Percentiles rank a stretch among this genome's conserved stretches.
phyloP scores from a whole-genome alignment of 1,139 yeast genomes.

The Groenewaldozyma auringiensis region DNA sequence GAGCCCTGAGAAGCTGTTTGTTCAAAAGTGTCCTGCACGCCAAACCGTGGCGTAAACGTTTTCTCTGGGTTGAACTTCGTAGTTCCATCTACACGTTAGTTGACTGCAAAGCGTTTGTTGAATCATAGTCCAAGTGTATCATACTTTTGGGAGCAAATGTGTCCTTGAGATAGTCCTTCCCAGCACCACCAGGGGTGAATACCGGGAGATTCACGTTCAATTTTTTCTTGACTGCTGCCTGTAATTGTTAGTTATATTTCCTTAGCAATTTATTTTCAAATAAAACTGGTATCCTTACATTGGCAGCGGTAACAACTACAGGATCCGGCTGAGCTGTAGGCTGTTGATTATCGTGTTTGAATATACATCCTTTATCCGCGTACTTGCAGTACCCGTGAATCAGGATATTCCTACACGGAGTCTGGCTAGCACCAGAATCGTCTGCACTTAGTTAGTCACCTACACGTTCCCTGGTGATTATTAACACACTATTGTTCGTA shows the following conservation, averaged over 20 bases:
- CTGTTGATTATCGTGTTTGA: conserved; percentile 46
- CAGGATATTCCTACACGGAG: conserved; percentile 76
- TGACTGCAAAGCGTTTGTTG: no score
- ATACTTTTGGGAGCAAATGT: conserved; percentile 44
- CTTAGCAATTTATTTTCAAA: no score
- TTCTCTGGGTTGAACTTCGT: conserved; percentile 14
- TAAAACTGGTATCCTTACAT: no score
- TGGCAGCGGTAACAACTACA: no score
- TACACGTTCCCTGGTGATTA: not conserved
- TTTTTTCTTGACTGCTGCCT: conserved; percentile 35
- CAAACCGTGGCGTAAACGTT: conserved; percentile 5
- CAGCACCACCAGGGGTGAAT: conserved; percentile 42
- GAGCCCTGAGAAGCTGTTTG: not conserved
- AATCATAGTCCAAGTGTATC: no score
- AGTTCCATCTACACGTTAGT: conserved; percentile 4
- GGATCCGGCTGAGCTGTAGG: conserved; percentile 2
- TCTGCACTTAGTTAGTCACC: not conserved
- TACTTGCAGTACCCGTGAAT: conserved; percentile 87
- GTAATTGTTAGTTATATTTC: no score
- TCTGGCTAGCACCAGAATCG: conserved; percentile 46
- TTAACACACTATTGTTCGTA: conserved; percentile 1
- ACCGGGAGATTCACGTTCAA: conserved; percentile 61
- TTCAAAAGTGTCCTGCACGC: not conserved
- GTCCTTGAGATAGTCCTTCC: not conserved
- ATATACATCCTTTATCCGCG: conserved; percentile 84